Evolutionary conservation across 257 asterid genomes (phyloP), one percentile per base, ranked within the genome.

Genomic region (Solanum etuberosum): DNA sequence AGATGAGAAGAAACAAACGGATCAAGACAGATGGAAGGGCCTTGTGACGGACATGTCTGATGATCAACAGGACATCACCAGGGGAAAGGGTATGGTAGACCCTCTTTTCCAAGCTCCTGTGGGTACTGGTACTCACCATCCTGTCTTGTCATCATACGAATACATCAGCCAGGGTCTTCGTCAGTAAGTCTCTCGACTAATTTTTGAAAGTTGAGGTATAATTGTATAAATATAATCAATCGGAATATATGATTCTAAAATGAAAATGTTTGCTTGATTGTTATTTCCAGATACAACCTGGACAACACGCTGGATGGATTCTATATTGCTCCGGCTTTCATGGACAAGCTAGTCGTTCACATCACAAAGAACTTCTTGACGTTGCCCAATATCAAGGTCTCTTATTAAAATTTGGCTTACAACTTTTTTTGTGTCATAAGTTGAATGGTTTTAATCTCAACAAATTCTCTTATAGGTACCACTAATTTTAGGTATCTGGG

Each of bases 321-420:
- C 51, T 95, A 94, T 90, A 95, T 95, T 67, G 98, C 98, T 63
- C 98, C 98, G 15, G 98, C 97, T 8, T 95, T 95, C 95, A 94
- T 93, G 98, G 98, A 95, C 94, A 95, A 95, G 92, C 97, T 95
- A 46, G 86, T 95, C 57, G 93, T 94, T 35, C 98, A 95, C 91
- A 73, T 94, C 63, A 11, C 90, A 89, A 95, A 95, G 94, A 94
- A 95, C 94, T 94, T 91, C 93, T 88, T 95, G 96, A 90, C 14
- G 63, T 89, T 95, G 92, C 98, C 98, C 21, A 94, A 91, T 93
- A 93, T 95, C 86, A 95, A 95, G 98, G 98, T 95, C n/a, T 5
- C 7, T 46, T 42, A 7, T 10, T 20, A 25, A 27, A 43, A 43
- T 15, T 25, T 78, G 1, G n/a, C 9, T 16, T 78, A 25, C 25